These are phyloP conservation scores for Tephrocybe sp. DNA, from an alignment of 768 basidiomycete species.

Conservation along the genomic window DNA sequence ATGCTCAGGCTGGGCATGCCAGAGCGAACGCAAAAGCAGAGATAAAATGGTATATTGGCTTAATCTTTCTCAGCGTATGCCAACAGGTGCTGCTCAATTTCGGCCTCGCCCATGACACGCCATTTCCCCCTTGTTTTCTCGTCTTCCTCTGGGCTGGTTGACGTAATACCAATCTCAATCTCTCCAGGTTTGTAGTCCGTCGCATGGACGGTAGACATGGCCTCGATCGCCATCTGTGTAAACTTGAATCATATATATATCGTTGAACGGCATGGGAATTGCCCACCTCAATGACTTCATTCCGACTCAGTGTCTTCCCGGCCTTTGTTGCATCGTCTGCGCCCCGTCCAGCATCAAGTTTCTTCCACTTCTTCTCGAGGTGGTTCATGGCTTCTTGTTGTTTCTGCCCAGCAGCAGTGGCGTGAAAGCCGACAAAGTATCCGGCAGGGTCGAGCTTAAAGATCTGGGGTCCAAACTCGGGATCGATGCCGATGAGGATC, in stretches of 20 bases:
- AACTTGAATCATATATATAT: background rate
- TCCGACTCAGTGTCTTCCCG: constrained; percentile 68
- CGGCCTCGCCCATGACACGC: constrained; percentile 75
- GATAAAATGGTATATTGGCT: constrained; percentile 20
- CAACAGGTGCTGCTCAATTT: constrained; percentile 77
- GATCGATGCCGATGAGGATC: constrained; percentile 92
- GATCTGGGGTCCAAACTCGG: constrained; percentile 90
- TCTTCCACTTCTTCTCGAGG: constrained; percentile 99
- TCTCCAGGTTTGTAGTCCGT: constrained; percentile 96
- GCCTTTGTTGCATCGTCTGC: constrained; percentile 79
- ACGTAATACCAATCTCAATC: constrained; percentile 95
- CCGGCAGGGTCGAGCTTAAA: constrained; percentile 99
- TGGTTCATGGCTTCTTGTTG: constrained; percentile 99
- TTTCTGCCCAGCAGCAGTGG: constrained; percentile 93
- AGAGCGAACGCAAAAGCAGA: background rate
- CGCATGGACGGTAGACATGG: constrained; percentile 90
- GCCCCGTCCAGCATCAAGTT: constrained; percentile 74
- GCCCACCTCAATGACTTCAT: constrained; percentile 88
- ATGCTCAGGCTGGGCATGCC: background rate
- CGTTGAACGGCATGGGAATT: background rate
- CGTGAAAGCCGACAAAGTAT: constrained; percentile 98
- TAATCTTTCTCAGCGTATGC: constrained; percentile 92
- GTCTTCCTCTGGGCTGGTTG: constrained; percentile 69
- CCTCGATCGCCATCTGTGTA: constrained; percentile 88
- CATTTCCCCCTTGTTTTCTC: constrained; percentile 72